phyloP scores from a whole-genome alignment of 257 asterid genomes.

The Ocimum tenuiflorum region DNA sequence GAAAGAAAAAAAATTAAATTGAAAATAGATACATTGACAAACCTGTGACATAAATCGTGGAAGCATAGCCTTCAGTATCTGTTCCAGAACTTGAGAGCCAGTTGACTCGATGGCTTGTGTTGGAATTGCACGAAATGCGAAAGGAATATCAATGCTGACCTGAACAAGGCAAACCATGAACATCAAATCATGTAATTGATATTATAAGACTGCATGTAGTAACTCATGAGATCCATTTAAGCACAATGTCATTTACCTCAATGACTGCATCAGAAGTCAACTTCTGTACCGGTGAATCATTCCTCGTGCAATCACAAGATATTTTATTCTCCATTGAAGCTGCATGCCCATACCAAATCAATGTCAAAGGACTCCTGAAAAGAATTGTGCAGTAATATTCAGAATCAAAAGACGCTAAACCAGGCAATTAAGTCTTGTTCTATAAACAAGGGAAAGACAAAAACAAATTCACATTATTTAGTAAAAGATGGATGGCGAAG shows the following conservation, averaged over 20 bases:
- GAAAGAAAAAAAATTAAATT: neutral
- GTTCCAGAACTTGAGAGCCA: conserved; percentile 80
- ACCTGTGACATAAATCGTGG: conserved; percentile 96
- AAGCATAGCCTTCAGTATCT: conserved; percentile 82
- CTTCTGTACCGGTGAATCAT: conserved; percentile 53
- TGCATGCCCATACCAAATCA: conserved; percentile 99
- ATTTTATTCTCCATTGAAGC: conserved; percentile 93
- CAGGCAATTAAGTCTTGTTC: conserved; percentile 12
- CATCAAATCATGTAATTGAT: conserved; percentile 15
- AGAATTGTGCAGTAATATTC: conserved; percentile 42
- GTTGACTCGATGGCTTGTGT: conserved; percentile 72
- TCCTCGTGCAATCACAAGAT: conserved; percentile 45
- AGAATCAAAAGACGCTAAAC: conserved; percentile 35
- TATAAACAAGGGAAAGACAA: neutral
- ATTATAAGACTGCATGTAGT: neutral
- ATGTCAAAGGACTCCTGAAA: conserved; percentile 96
- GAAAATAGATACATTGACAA: neutral
- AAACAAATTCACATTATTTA: neutral
- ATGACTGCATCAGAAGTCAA: conserved; percentile 84
- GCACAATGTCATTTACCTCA: conserved; percentile 42
- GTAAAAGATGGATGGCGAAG: neutral
- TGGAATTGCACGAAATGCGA: conserved; percentile 85
- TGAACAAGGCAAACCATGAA: conserved; percentile 28
- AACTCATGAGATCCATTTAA: neutral
- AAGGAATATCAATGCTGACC: conserved; percentile 84